Evolutionary conservation across 208 protist genomes (phyloP).

Genomic region (Wallacemonas sp.): DNA sequence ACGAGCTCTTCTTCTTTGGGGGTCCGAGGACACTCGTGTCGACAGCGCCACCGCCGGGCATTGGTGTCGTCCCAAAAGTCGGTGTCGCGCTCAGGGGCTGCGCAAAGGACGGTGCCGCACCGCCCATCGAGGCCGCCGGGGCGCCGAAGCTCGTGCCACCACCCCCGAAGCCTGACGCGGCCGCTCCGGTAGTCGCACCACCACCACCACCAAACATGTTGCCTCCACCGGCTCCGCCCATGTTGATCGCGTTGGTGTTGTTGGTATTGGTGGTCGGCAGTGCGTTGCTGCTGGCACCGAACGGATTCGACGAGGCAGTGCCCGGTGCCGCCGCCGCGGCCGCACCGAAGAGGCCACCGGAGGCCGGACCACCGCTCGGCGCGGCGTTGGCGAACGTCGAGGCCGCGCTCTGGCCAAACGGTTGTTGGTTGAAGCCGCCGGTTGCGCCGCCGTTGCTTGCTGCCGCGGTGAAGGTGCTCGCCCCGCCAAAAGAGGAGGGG

Average conservation of each 20-base stretch:
- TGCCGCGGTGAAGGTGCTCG: too few species aligned
- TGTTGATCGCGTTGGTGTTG: too few species aligned
- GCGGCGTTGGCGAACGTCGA: not conserved
- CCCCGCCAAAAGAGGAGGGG: too few species aligned
- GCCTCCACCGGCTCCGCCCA: too few species aligned
- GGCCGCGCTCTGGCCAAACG: too few species aligned
- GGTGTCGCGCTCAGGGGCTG: not conserved
- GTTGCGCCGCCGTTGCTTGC: too few species aligned
- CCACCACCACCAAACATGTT: too few species aligned
- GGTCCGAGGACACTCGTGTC: not conserved
- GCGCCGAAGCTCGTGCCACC: not conserved
- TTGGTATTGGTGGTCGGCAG: too few species aligned
- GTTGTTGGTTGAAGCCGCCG: too few species aligned
- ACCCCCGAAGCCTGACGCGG: not conserved
- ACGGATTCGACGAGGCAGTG: too few species aligned
- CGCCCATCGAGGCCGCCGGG: not conserved
- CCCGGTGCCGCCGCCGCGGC: too few species aligned
- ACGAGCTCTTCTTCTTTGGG: not conserved
- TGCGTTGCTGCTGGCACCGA: not conserved
- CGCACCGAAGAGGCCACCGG: too few species aligned
- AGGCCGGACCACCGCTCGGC: not conserved
- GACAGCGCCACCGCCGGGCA: not conserved
- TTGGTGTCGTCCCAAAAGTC: constrained; percentile 1
- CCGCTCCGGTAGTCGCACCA: not conserved
- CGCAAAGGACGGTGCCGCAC: constrained; percentile 17